These are phyloP conservation scores for Lentinus tigrinus DNA, from an alignment of 768 basidiomycete genomes.

Conservation along the genomic window DNA sequence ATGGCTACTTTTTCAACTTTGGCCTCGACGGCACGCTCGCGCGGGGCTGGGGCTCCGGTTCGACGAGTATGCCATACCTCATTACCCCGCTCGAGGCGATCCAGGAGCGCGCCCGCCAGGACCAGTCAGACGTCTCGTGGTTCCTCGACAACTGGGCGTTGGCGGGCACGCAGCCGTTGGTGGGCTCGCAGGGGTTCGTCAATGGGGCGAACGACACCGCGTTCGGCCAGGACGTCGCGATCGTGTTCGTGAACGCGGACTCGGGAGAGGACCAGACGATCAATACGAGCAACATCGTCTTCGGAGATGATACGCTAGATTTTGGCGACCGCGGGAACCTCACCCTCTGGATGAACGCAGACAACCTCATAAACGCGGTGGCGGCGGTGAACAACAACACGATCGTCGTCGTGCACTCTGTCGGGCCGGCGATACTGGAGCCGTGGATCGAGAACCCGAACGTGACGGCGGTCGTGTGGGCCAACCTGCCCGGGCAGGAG, in stretches of 20 bases:
- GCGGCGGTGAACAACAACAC: constrained; percentile 68
- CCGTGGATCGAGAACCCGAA: constrained; percentile 53
- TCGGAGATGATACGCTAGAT: too few species aligned
- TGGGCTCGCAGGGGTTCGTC: too few species aligned
- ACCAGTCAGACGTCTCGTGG: constrained; percentile 31
- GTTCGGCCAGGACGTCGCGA: constrained; percentile 57
- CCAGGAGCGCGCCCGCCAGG: constrained; percentile 64
- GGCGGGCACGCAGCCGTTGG: constrained; percentile 18
- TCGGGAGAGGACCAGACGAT: constrained; percentile 86
- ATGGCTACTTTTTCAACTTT: constrained; percentile 43
- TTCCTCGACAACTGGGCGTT: constrained; percentile 26
- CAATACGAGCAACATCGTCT: constrained; percentile 73
- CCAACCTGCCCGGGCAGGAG: constrained; percentile 47
- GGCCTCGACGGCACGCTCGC: constrained; percentile 65
- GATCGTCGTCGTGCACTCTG: constrained; percentile 62
- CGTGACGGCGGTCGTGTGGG: constrained; percentile 44
- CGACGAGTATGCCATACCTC: constrained; percentile 76
- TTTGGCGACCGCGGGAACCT: constrained; percentile 77
- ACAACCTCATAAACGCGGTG: constrained; percentile 67
- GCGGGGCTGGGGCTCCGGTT: constrained; percentile 81
- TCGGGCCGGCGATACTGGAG: constrained; percentile 38
- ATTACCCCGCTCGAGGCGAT: constrained; percentile 82
- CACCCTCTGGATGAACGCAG: constrained; percentile 73
- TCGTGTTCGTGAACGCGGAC: constrained; percentile 82
- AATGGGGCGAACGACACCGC: too few species aligned